Conservation (phyloP, 768 basidiomycete species). For the Suillus americanus region DNA sequence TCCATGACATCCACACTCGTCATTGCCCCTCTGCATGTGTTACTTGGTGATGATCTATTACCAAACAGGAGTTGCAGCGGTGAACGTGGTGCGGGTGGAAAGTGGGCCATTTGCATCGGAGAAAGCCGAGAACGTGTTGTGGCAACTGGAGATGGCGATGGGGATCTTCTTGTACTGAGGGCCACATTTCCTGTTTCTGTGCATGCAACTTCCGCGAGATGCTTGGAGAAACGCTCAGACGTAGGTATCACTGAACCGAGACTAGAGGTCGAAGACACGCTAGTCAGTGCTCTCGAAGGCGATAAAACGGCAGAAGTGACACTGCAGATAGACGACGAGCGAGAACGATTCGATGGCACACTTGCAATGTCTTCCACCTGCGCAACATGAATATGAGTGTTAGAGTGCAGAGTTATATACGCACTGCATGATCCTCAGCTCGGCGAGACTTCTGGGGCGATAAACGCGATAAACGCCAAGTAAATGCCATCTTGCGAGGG, state of each 20-base stretch:
- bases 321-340: not conserved
- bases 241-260: constrained; percentile 29
- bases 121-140: not conserved
- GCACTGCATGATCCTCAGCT: constrained; percentile 16
- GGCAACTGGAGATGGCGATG: constrained; percentile 11
- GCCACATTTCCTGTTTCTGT: constrained; percentile 8
- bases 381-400: not conserved
- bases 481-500: constrained; percentile 26
- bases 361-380: not conserved
- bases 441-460: constrained; percentile 21
- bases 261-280: constrained; percentile 27
- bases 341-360: not conserved
- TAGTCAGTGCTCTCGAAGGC: constrained; percentile 14
- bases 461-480: constrained; percentile 30
- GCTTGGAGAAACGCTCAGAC: constrained; percentile 24
- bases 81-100: constrained; percentile 6
- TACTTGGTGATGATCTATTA: constrained; percentile 6
- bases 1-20: constrained; percentile 5
- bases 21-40: not conserved
- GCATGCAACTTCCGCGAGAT: constrained; percentile 10
- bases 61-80: constrained; percentile 11
- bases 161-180: not conserved
- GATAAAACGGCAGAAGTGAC: constrained; percentile 2
- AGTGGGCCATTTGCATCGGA: constrained; percentile 3
- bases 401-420: not conserved